phyloP scores from a whole-genome alignment of 2,329 filamentous ascomycete genomes.

The Gnomoniopsis sp. region DNA sequence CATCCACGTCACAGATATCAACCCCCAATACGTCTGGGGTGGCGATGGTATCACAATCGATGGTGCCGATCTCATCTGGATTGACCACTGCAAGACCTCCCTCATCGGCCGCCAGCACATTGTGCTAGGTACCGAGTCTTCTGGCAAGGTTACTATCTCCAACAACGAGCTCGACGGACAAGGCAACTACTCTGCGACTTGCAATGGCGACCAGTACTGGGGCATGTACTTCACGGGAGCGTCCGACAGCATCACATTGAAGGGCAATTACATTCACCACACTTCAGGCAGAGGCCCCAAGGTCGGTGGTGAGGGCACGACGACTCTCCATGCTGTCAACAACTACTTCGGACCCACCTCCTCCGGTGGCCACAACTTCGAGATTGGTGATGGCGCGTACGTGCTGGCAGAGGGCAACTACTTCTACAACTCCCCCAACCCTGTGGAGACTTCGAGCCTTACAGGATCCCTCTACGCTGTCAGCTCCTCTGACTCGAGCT shows the following conservation, averaged over 20 bases:
- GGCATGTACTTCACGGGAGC: conserved; percentile 53
- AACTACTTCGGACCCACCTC: conserved; percentile 42
- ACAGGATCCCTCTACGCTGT: conserved; percentile 21
- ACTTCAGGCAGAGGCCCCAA: conserved; percentile 55
- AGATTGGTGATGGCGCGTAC: conserved; percentile 39
- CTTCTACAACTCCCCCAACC: conserved; percentile 49
- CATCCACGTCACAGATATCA: conserved; percentile 51
- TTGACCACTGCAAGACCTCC: conserved; percentile 54
- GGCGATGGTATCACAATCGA: conserved; percentile 55
- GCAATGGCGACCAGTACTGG: conserved; percentile 60
- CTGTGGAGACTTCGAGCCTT: conserved; percentile 30
- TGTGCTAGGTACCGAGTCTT: conserved; percentile 51
- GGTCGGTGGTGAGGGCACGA: conserved; percentile 44
- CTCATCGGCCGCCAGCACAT: conserved; percentile 59
- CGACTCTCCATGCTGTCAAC: conserved; percentile 58
- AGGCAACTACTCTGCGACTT: conserved; percentile 52
- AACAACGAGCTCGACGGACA: conserved; percentile 58
- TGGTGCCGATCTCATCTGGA: conserved; percentile 43
- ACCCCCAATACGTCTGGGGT: conserved; percentile 56
- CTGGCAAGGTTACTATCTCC: conserved; percentile 55
- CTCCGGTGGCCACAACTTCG: conserved; percentile 54
- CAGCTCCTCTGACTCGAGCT: conserved; percentile 32
- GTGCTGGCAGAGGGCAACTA: conserved; percentile 56
- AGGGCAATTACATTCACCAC: conserved; percentile 59
- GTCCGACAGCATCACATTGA: conserved; percentile 54